phyloP scores from a whole-genome alignment of 106 monocot species.

The Iris macrosiphon region DNA sequence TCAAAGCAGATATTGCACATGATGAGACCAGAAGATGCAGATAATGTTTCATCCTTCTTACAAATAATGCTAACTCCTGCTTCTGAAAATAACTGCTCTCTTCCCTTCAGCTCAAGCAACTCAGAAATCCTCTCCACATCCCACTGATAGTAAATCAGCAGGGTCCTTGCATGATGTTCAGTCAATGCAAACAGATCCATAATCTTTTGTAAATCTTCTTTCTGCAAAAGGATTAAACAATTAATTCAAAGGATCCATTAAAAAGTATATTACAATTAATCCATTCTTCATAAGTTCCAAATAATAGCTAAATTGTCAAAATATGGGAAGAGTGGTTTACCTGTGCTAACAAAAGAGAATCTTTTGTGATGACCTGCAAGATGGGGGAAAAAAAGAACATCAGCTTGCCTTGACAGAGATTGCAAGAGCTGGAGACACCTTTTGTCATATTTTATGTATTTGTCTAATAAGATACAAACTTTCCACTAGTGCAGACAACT shows the following conservation, averaged over 20 bases:
- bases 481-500: neutral
- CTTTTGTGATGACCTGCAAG: conserved; percentile 28
- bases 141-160: conserved; percentile 46
- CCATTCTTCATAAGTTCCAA: neutral
- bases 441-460: no score
- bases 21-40: neutral
- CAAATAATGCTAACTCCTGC: conserved; percentile 22
- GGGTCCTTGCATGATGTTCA: conserved; percentile 30
- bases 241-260: neutral
- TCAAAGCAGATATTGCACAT: conserved; percentile 49
- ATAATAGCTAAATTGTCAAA: neutral
- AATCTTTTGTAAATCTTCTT: conserved; percentile 26
- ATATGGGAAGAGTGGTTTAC: neutral
- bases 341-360: conserved; percentile 31
- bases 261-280: neutral
- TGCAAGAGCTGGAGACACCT: no score
- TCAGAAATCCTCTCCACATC: conserved; percentile 37
- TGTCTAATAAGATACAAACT: neutral
- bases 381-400: no score
- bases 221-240: conserved; percentile 4
- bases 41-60: neutral
- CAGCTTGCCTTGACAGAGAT: no score
- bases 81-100: conserved; percentile 25
- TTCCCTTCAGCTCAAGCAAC: conserved; percentile 26
- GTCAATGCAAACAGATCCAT: conserved; percentile 30